Base-by-base conservation (phyloP, 73 alveolate genomes). In the Breviolum minutum region DNA sequence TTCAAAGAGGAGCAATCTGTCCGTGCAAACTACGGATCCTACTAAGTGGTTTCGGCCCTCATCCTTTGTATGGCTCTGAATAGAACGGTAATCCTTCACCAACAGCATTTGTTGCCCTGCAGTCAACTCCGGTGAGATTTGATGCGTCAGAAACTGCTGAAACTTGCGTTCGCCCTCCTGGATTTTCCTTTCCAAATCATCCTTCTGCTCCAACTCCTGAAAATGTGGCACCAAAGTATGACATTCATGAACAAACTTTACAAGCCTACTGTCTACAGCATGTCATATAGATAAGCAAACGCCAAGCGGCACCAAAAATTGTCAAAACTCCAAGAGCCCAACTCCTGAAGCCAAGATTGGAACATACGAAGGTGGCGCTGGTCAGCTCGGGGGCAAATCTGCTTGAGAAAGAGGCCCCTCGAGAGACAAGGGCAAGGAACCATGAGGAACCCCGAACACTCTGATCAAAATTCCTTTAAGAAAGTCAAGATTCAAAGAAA, bases 331-430 rank as follows among this genome's bases (percentile, higher is more conserved):
- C 10, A 27, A 30, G 26, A 40, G 48, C 30, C 48, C 19, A 84
- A 48, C 74, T 85, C 94, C 63, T 60, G 24, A 22, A 85, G 74
- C 94, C 94, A 85, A 20, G 74, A 19, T 60, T 85, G 74, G 73
- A 85, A 85, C 94, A 85, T 85, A 7, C 32, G 94, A 60, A 85
- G 77, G 62, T 85, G 94, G 24, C 63, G 94, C 26, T 73, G 62
- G 27, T 63, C 27, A 19, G 94, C 94, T 10, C 94, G 62, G 17
- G 94, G 94, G 63, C 94, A 48, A n/a, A 85, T 54, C 63, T 85
- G 26, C 94, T 60, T 85, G 62, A 85, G 76, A 66, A 85, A 85
- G 70, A 60, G 10, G 9, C 26, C 76, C 62, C 54, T 63, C 26
- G 26, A 29, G 17, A 77, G 32, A 40, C 30, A 40, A n/a, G 63